phyloP scores from a whole-genome alignment of 1,139 yeast species.

The Pichia sorboxylosa region DNA sequence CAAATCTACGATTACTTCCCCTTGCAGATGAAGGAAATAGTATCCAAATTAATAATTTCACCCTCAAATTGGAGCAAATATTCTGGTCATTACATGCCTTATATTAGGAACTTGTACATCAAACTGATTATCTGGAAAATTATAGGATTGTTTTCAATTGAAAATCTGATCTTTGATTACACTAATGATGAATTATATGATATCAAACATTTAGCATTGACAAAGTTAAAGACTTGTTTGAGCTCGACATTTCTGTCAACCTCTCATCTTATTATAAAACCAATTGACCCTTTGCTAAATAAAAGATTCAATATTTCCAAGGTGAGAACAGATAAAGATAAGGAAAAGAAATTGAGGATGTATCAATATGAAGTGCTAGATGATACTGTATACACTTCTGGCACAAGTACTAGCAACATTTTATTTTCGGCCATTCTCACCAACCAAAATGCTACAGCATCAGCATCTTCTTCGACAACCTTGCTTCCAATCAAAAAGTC shows the following conservation, averaged over 20 bases:
- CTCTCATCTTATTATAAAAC: constrained; percentile 24
- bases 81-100: constrained; percentile 72
- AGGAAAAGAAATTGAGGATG: constrained; percentile 25
- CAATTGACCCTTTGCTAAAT: constrained; percentile 42
- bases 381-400: constrained; percentile 44
- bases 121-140: constrained; percentile 60
- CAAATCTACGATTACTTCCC: constrained; percentile 74
- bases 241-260: constrained; percentile 14
- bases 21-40: constrained; percentile 31
- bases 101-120: constrained; percentile 58
- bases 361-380: constrained; percentile 69
- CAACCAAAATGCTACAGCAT: too few species aligned
- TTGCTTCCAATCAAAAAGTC: too few species aligned
- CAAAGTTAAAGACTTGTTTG: too few species aligned
- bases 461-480: too few species aligned
- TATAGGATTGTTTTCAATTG: constrained; percentile 15
- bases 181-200: not conserved
- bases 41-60: constrained; percentile 45
- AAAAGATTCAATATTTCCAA: constrained; percentile 37
- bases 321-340: constrained; percentile 22
- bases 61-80: constrained; percentile 39
- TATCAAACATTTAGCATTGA: constrained; percentile 10
- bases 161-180: constrained; percentile 4
- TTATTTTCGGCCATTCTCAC: too few species aligned
- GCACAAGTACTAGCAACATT: too few species aligned